Base-by-base conservation (phyloP, 208 protist species). In the Wallacemonas rigidus region DNA sequence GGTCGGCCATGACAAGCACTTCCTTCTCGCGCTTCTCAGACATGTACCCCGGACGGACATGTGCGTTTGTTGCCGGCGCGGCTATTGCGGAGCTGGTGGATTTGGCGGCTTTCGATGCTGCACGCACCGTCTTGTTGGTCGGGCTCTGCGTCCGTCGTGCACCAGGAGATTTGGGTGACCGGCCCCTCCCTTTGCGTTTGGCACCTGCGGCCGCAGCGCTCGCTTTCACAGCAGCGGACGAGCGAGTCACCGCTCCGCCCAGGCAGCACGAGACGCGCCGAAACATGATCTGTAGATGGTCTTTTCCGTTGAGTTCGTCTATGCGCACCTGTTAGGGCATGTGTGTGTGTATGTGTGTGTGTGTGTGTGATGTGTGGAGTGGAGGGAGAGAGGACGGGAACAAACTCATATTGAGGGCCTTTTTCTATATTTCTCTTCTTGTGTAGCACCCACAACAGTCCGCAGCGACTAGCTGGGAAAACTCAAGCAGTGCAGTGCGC, bases 21-120 rank as follows among this genome's bases (percentile, higher is more conserved):
- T 94, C 80, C 75, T 79, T 62, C 76, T 94, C 89, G n/a, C 85
- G 81, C 60, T 86, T 72, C 44, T 72, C 79, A 2, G 81, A 80
- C 87, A 92, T 92, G 77, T 87, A 79, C 0, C 63, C 74, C 12
- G 87, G 87, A 2, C 87, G 87, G 2, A 72, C 71, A 1, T 61
- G 63, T 58, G 47, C 26, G 39, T 7, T 4, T 39, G 26, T 26
- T 26, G 26, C 26, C 26, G 36, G 15, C 14, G 64, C 17, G 45
- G 44, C 60, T 39, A 1, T 63, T 40, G 35, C 9, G 1, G 5
- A 71, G 26, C 35, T 50, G 54, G 56, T 61, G 41, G 45, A 50
- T 12, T 50, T 50, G 57, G 17, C 36, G 5, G 7, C 44, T 38
- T 63, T 63, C 17, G 57, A 63, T n/a, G 39, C 57, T 4, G 36